phyloP scores from a whole-genome alignment of 2,329 filamentous ascomycete genomes.

The Hymenoscyphus fructigenus region DNA sequence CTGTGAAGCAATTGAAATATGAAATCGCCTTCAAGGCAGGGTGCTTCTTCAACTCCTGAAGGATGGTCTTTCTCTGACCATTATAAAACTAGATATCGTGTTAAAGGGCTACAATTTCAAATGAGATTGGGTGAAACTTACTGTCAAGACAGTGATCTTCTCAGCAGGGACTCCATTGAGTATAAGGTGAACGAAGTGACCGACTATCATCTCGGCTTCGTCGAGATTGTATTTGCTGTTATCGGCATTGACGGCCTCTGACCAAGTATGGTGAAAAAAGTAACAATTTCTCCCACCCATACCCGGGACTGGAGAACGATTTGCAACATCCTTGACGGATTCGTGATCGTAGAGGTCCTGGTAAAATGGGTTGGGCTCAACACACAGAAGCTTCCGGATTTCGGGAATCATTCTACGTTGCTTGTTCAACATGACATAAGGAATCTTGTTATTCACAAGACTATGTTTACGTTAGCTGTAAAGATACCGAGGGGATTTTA shows the following conservation, averaged over 20 bases:
- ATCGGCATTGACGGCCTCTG: slow-evolving; percentile 61
- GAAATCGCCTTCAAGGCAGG: slow-evolving; percentile 39
- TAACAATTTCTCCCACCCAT: slow-evolving; percentile 61
- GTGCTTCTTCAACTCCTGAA: slow-evolving; percentile 45
- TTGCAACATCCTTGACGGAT: slow-evolving; percentile 50
- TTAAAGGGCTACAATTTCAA: neutral
- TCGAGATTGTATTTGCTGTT: slow-evolving; percentile 66
- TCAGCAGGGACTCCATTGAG: slow-evolving; percentile 59
- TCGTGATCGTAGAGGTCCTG: slow-evolving; percentile 55
- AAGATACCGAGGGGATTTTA: neutral
- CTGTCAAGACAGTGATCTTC: slow-evolving; percentile 74
- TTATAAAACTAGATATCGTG: slow-evolving; percentile 65
- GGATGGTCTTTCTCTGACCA: slow-evolving; percentile 70
- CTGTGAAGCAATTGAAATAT: slow-evolving; percentile 65
- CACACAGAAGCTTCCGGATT: slow-evolving; percentile 55
- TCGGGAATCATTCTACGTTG: slow-evolving; percentile 72
- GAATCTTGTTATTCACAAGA: slow-evolving; percentile 53
- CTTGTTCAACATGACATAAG: slow-evolving; percentile 52
- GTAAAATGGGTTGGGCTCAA: slow-evolving; percentile 55
- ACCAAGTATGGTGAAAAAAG: slow-evolving; percentile 65
- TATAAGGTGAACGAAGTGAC: slow-evolving; percentile 70
- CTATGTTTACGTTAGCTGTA: neutral
- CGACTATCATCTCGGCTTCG: slow-evolving; percentile 76
- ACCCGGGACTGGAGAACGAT: slow-evolving; percentile 55
- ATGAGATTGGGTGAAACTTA: slow-evolving; percentile 3